These are phyloP conservation scores for Melanopsichium pennsylvanicum DNA, from an alignment of 1,284 basidiomycete species.

Conservation along the genomic window DNA sequence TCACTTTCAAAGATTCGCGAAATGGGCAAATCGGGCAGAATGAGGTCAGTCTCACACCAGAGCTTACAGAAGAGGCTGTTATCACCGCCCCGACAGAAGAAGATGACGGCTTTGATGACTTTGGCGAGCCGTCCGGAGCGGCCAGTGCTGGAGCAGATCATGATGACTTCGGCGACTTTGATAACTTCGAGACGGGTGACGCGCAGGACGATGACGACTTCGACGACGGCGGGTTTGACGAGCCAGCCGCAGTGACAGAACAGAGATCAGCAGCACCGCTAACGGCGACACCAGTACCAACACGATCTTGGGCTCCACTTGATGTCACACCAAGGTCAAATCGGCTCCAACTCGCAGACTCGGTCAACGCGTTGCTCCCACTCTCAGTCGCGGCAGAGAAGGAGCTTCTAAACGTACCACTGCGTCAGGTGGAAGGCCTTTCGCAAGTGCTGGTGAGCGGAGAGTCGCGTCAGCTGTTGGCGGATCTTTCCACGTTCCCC, in stretches of 20 bases:
- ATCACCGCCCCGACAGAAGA: slow-evolving; percentile 1
- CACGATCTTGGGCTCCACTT: slow-evolving; percentile 21
- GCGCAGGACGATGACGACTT: slow-evolving; percentile 19
- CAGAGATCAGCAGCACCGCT: neutral
- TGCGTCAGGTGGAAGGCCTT: slow-evolving; percentile 52
- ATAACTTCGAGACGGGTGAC: slow-evolving; percentile 41
- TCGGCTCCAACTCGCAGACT: slow-evolving; percentile 14
- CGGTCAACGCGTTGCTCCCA: slow-evolving; percentile 22
- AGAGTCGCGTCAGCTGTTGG: slow-evolving; percentile 33
- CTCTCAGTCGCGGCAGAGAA: slow-evolving; percentile 26
- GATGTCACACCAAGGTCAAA: slow-evolving; percentile 26
- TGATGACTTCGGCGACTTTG: slow-evolving; percentile 50
- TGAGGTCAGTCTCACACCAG: neutral
- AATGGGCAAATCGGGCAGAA: slow-evolving; percentile 11
- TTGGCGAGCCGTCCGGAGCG: slow-evolving; percentile 22
- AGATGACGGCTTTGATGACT: slow-evolving; percentile 44
- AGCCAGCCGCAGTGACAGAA: neutral
- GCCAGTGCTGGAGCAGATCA: slow-evolving; percentile 8
- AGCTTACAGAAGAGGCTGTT: slow-evolving; percentile 2
- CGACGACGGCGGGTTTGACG: slow-evolving; percentile 20
- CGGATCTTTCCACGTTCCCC: slow-evolving; percentile 31
- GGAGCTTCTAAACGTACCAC: slow-evolving; percentile 15
- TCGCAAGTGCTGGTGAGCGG: slow-evolving; percentile 51
- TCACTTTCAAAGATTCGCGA: slow-evolving; percentile 9
- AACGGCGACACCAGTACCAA: slow-evolving; percentile 1